Conservation (phyloP, 768 basidiomycete genomes). For the Suillus weaverae region DNA sequence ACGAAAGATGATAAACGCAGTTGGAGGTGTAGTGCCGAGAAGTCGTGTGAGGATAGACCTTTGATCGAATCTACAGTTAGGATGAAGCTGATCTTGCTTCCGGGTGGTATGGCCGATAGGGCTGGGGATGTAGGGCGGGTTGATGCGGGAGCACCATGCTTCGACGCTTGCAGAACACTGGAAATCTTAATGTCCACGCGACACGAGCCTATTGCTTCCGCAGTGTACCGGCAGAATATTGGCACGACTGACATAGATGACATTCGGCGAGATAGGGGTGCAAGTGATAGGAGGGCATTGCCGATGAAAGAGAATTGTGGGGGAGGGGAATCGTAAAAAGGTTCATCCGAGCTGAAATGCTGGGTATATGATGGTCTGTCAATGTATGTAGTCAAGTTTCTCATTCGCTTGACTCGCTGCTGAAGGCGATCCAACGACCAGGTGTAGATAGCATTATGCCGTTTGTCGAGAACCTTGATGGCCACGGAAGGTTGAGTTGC, state of each 20-base stretch:
- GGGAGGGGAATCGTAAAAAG: constrained; percentile 87
- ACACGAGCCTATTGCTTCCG: constrained; percentile 95
- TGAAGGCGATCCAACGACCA: constrained; percentile 91
- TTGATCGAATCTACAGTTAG: constrained; percentile 85
- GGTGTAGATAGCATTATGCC: constrained; percentile 81
- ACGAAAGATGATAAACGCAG: constrained; percentile 85
- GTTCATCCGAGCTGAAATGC: constrained; percentile 91
- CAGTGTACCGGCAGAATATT: constrained; percentile 91
- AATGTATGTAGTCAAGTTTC: constrained; percentile 85
- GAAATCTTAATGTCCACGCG: constrained; percentile 81
- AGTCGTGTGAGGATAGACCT: constrained; percentile 89
- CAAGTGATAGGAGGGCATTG: constrained; percentile 78
- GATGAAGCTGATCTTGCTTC: constrained; percentile 83
- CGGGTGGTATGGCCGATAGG: constrained; percentile 64
- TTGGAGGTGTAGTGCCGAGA: constrained; percentile 83
- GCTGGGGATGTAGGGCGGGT: constrained; percentile 77
- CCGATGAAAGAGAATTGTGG: constrained; percentile 94
- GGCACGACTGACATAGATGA: constrained; percentile 78
- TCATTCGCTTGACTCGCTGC: constrained; percentile 90
- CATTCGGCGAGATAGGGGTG: constrained; percentile 73
- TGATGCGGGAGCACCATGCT: constrained; percentile 61
- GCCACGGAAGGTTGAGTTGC: constrained; percentile 80
- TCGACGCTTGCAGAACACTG: constrained; percentile 60
- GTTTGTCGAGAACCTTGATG: constrained; percentile 89
- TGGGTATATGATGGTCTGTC: constrained; percentile 91